Evolutionary conservation across 1,284 basidiomycete species (phyloP).

Genomic region (Apiotrichum porosum): DNA sequence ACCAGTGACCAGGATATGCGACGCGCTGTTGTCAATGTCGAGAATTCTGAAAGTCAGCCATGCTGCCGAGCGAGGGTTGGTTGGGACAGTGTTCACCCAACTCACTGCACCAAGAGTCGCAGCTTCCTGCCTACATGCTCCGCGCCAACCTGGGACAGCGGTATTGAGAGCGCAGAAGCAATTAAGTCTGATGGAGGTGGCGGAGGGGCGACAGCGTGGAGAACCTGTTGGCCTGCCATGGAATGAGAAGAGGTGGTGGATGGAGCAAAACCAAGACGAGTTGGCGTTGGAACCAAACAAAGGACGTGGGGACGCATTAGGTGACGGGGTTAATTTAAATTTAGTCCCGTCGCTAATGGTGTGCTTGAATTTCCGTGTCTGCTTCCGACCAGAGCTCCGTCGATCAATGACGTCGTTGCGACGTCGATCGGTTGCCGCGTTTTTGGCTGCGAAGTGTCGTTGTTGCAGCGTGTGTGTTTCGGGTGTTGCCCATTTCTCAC

Average conservation of each 20-base stretch:
- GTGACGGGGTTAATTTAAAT: too few relatives aligned
- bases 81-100: neutral
- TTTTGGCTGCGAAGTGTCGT: too few relatives aligned
- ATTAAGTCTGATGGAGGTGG: neutral
- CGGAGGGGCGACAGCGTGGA: neutral
- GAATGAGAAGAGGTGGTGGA: neutral
- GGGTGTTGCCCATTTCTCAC: too few relatives aligned
- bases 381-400: too few relatives aligned
- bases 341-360: too few relatives aligned
- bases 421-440: too few relatives aligned
- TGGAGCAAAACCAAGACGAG: neutral
- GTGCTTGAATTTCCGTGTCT: too few relatives aligned
- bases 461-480: too few relatives aligned
- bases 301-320: too few relatives aligned
- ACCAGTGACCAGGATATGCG: neutral
- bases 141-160: neutral
- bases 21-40: neutral
- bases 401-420: too few relatives aligned
- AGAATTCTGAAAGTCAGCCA: neutral
- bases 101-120: neutral
- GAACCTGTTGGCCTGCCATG: neutral
- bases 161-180: neutral
- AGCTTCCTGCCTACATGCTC: neutral
- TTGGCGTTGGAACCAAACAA: slow-evolving; percentile 4
- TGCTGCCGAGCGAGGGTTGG: neutral